These are phyloP conservation scores for Chlorella sp. DNA, from an alignment of 139 green algal species.

Conservation along the genomic window DNA sequence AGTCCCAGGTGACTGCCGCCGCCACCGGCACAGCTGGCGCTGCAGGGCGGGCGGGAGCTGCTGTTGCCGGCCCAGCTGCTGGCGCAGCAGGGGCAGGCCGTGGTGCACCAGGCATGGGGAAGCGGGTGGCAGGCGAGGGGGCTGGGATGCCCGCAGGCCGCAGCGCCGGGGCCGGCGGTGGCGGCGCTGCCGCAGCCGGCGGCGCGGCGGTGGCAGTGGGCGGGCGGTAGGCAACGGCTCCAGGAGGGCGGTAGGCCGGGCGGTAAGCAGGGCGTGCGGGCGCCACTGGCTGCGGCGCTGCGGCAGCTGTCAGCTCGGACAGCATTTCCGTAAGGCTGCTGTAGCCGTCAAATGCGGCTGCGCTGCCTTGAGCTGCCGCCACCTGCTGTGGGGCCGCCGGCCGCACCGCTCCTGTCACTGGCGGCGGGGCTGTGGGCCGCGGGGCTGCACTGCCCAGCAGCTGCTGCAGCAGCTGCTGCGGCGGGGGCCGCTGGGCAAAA, in stretches of 20 bases:
- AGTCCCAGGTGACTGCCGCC: neutral
- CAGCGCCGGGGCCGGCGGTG: neutral
- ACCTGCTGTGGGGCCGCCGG: neutral
- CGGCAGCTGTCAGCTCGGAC: neutral
- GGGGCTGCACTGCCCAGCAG: neutral
- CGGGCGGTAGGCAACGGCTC: neutral
- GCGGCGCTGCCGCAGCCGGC: neutral
- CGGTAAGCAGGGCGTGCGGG: neutral
- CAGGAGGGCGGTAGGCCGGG: slow-evolving; percentile 12
- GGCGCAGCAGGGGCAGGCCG: neutral
- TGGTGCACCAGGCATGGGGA: neutral
- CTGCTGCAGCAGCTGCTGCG: neutral
- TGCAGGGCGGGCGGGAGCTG: neutral
- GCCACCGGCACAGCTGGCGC: neutral
- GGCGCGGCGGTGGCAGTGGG: neutral
- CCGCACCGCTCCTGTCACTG: too few species aligned
- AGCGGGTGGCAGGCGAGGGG: neutral
- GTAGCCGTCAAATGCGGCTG: neutral
- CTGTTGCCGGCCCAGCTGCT: neutral
- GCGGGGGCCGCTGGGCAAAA: neutral
- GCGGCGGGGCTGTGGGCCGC: neutral
- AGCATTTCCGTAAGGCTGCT: slow-evolving; percentile 25
- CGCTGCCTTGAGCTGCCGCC: neutral
- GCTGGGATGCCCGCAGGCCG: neutral
- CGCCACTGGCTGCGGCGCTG: slow-evolving; percentile 9